These are phyloP conservation scores for Sutorius eximius DNA, from an alignment of 1,284 basidiomycete species.

Conservation along the genomic window DNA sequence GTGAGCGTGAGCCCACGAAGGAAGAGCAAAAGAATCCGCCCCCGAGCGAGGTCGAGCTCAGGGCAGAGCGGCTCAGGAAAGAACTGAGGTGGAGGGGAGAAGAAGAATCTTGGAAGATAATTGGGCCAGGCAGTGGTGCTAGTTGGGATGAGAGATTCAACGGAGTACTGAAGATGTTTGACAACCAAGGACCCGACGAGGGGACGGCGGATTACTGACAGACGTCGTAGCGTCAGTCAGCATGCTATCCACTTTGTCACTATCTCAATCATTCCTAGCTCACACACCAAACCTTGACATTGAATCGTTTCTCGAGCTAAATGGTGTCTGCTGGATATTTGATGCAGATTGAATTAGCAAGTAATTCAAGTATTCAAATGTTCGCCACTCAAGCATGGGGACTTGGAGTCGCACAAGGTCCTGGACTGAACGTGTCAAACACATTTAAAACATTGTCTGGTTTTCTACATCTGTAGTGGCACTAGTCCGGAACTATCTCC, in stretches of 20 bases:
- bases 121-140: constrained; percentile 62
- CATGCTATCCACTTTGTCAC: constrained; percentile 4
- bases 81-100: constrained; percentile 83
- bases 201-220: not conserved
- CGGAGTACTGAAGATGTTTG: constrained; percentile 66
- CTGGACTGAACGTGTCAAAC: no score
- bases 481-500: constrained; percentile 33
- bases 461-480: not conserved
- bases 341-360: not conserved
- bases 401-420: no score
- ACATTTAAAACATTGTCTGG: not conserved
- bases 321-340: not conserved
- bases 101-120: constrained; percentile 74
- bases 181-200: constrained; percentile 33
- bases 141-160: constrained; percentile 79
- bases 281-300: not conserved
- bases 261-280: not conserved
- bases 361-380: not conserved
- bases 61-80: constrained; percentile 81
- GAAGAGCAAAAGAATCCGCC: constrained; percentile 83
- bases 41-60: constrained; percentile 83
- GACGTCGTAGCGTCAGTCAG: not conserved
- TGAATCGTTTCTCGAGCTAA: not conserved
- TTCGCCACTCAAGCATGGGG: not conserved
- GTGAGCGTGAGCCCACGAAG: constrained; percentile 82